Evolutionary conservation across 495 filamentous ascomycete species (phyloP), one percentile per base, ranked within the genome.

Genomic region (Aspergillus cristatus): DNA sequence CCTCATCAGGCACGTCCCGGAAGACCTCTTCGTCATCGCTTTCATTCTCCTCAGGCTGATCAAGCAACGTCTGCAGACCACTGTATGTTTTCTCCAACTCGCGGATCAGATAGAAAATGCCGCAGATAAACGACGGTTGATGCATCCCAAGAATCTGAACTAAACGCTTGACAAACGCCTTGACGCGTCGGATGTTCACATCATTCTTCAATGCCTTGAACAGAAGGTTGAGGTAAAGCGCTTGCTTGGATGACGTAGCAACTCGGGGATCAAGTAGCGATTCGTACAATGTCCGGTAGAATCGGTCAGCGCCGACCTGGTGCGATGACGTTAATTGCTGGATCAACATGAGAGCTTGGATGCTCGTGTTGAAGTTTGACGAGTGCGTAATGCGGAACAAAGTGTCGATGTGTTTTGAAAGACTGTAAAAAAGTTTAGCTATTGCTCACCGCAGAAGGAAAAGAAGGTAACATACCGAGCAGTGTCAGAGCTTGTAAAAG

Each of bases 281-380:
- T 56, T 97, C 90, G 54, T 98, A 98, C 15, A 98, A 67, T 3
- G 89, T 94, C 22, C 88, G 74, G 60, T 96, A 96, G 65, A 94
- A 97, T 30, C 93, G 78, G 47, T 98, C 93, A 6, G 80, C 75
- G 17, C 78, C 77, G 37, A 75, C 67, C 54, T 90, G 78, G 53
- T 93, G 86, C 6, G 83, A 74, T 12, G 76, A 60, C 4, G 85
- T 82, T 18, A 98, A 74, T 56, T 97, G 93, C 55, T 96, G 91
- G 43, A 98, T 91, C 37, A 98, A 68, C 79, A 94, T 85, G 39
- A 98, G 67, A 24, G 91, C 91, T 58, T 97, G 91, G 18, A 98
- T 84, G 53, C 86, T 89, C 6, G 93, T 98, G 65, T 96, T 97
- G 70, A 98, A 97, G 55, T 97, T 98, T 10, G 91, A 86, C 0